A percentile compares a stretch with the other conserved stretches of the same genome.
These are phyloP conservation scores for Francoa sonchifolia DNA, from an alignment of 441 rosid genomes.

Conservation along the genomic window DNA sequence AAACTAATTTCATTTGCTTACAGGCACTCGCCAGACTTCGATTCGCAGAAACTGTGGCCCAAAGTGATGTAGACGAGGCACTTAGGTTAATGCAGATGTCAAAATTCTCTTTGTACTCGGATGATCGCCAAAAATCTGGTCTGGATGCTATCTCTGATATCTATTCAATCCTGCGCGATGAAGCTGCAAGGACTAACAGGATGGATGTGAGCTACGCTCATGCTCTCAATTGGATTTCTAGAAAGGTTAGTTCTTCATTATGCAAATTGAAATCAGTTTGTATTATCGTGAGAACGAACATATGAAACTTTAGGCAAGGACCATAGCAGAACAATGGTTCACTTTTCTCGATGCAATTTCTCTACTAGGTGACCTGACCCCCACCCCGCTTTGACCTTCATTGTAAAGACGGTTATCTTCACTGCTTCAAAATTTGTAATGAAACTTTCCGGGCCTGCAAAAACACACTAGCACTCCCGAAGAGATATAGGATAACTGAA, in stretches of 20 bases:
- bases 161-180: constrained; percentile 90
- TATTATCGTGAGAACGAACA: background rate
- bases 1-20: constrained; percentile 9
- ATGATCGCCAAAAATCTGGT: constrained; percentile 83
- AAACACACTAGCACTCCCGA: too few species aligned
- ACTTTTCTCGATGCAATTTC: too few species aligned
- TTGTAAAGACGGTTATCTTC: too few species aligned
- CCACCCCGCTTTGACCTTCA: too few species aligned
- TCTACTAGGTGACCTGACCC: too few species aligned
- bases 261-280: constrained; percentile 7
- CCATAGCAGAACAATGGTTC: too few species aligned
- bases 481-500: too few species aligned
- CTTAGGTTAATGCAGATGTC: constrained; percentile 98
- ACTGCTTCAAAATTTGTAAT: too few species aligned
- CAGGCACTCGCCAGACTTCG: constrained; percentile 96
- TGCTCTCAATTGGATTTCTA: constrained; percentile 95
- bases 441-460: background rate
- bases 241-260: constrained; percentile 56
- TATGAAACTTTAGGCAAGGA: too few species aligned
- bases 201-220: constrained; percentile 75
- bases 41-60: constrained; percentile 90
- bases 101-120: constrained; percentile 90
- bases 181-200: constrained; percentile 82
- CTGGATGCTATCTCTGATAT: constrained; percentile 97
- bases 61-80: constrained; percentile 97